Conservation (phyloP, 1,139 yeast species). For the Yamadazyma kanchanaburiensis region DNA sequence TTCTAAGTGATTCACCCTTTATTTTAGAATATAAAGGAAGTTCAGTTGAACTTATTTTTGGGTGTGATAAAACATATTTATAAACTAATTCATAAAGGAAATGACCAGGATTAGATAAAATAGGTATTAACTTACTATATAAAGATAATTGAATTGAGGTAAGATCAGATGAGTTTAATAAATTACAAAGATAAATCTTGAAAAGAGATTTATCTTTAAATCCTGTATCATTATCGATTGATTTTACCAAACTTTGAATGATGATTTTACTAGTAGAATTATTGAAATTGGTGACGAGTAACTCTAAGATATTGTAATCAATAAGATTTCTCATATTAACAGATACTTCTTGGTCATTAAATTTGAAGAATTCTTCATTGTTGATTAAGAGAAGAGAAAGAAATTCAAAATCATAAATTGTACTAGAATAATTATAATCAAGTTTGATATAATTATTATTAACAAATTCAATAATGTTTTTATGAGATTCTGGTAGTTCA, state of each 20-base stretch:
- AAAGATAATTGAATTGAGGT: slow-evolving; percentile 17
- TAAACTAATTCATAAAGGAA: slow-evolving; percentile 66
- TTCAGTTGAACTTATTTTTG: slow-evolving; percentile 51
- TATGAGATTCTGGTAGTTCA: slow-evolving; percentile 9
- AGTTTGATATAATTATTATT: slow-evolving; percentile 11
- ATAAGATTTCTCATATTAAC: slow-evolving; percentile 57
- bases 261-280: slow-evolving; percentile 30
- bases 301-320: slow-evolving; percentile 57
- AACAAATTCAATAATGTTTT: slow-evolving; percentile 7
- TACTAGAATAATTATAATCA: slow-evolving; percentile 16
- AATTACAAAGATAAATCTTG: slow-evolving; percentile 58
- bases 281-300: slow-evolving; percentile 50
- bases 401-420: slow-evolving; percentile 60
- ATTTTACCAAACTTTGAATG: slow-evolving; percentile 39
- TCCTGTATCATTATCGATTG: slow-evolving; percentile 23
- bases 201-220: slow-evolving; percentile 61
- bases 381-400: slow-evolving; percentile 54
- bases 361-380: slow-evolving; percentile 56
- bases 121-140: slow-evolving; percentile 52
- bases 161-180: slow-evolving; percentile 47
- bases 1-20: slow-evolving; percentile 8
- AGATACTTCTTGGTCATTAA: slow-evolving; percentile 19
- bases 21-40: slow-evolving; percentile 52
- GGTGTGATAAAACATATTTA: slow-evolving; percentile 58
- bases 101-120: slow-evolving; percentile 68